A percentile compares a stretch with the other conserved stretches of the same genome.
phyloP scores from a whole-genome alignment of 2,329 filamentous ascomycete genomes.

The Teratosphaeria viscida region DNA sequence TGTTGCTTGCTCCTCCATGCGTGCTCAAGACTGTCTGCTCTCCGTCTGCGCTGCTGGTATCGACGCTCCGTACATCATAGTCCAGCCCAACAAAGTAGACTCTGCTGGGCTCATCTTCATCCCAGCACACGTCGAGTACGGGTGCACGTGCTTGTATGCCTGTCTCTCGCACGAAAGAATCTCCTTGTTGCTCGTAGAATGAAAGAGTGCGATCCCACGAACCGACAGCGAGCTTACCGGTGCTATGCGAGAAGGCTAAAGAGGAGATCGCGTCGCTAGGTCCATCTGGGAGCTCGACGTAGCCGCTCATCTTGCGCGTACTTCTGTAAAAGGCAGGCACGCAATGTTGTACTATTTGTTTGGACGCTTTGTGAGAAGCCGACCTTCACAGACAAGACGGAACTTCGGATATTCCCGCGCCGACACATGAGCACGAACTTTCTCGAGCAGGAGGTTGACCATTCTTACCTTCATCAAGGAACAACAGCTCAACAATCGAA shows the following conservation, averaged over 20 bases:
- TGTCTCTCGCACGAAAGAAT: slow-evolving; percentile 37
- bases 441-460: not conserved
- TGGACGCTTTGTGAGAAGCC: not conserved
- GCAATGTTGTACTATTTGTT: not conserved
- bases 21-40: slow-evolving; percentile 61
- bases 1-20: slow-evolving; percentile 63
- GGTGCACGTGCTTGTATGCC: slow-evolving; percentile 57
- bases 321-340: not conserved
- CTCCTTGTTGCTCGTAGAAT: slow-evolving; percentile 47
- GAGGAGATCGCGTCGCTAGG: slow-evolving; percentile 82
- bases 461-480: not conserved
- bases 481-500: not conserved
- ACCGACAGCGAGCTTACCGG: slow-evolving; percentile 70
- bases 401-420: not conserved
- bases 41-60: slow-evolving; percentile 39
- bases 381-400: not conserved
- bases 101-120: slow-evolving; percentile 53
- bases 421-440: not conserved
- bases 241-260: slow-evolving; percentile 74
- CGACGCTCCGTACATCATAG: slow-evolving; percentile 62
- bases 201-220: slow-evolving; percentile 94
- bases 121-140: slow-evolving; percentile 83
- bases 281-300: slow-evolving; percentile 60
- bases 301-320: slow-evolving; percentile 5
- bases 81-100: slow-evolving; percentile 82